These are phyloP conservation scores for Heterobasidion occidentale DNA, from an alignment of 1,284 basidiomycete genomes.

Conservation along the genomic window DNA sequence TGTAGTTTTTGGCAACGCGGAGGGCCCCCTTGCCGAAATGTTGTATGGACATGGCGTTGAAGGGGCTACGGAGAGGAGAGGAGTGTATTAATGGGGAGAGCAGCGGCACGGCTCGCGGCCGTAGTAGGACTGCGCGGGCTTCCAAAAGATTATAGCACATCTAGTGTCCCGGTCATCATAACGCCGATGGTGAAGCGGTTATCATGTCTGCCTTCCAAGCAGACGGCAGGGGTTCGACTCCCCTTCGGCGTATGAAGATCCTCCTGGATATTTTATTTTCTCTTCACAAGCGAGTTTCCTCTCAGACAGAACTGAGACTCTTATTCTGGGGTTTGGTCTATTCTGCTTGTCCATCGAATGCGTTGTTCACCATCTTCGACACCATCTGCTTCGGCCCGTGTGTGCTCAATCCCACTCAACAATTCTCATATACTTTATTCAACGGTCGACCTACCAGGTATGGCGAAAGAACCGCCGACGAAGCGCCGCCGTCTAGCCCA, in stretches of 20 bases:
- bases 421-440: not conserved
- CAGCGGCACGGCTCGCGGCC: not conserved
- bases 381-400: not conserved
- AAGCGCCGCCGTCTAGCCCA: conserved; percentile 12
- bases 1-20: conserved; percentile 90
- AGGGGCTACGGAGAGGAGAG: not conserved
- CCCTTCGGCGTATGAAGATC: conserved; percentile 63
- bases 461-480: not conserved
- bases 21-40: conserved; percentile 75
- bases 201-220: conserved; percentile 83
- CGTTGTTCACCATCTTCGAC: not conserved
- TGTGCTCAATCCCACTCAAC: not conserved
- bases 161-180: not conserved
- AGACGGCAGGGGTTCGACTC: conserved; percentile 80
- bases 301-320: too few species aligned
- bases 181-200: conserved; percentile 74
- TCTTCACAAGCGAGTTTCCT: conserved; percentile 1
- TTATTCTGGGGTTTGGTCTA: too few species aligned
- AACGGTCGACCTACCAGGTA: not conserved
- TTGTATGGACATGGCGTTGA: conserved; percentile 32
- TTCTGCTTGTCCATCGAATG: not conserved
- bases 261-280: too few species aligned
- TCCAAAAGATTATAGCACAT: not conserved
- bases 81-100: not conserved
- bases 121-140: not conserved